Evolutionary conservation across 75 land plant species (phyloP).

Genomic region (Selaginella tamariscina): DNA sequence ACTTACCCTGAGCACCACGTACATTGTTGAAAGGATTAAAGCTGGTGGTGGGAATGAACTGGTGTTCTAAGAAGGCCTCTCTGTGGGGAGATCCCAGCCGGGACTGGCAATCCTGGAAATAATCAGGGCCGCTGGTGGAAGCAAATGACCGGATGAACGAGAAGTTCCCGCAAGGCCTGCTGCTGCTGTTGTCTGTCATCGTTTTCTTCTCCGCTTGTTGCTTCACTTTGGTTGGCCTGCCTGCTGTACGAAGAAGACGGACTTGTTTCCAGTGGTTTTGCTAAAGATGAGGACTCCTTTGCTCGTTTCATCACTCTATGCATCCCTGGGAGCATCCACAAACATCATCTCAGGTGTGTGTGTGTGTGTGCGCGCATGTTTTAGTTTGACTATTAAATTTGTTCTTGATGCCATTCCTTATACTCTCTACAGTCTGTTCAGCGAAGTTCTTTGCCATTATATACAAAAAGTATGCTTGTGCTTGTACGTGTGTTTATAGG

Average conservation of each 20-base stretch:
- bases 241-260: slow-evolving; percentile 29
- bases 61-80: not conserved
- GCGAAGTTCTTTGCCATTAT: too few relatives aligned
- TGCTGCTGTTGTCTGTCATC: not conserved
- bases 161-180: not conserved
- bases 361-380: not conserved
- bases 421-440: too few relatives aligned
- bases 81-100: not conserved
- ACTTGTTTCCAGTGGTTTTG: slow-evolving; percentile 18
- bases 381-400: too few relatives aligned
- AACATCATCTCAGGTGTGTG: not conserved
- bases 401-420: too few relatives aligned
- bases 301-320: slow-evolving; percentile 9
- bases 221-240: slow-evolving; percentile 9
- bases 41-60: not conserved
- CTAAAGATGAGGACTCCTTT: not conserved
- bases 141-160: not conserved
- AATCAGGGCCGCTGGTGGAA: not conserved
- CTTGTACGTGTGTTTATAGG: too few relatives aligned
- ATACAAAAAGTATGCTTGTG: too few relatives aligned
- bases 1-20: too few relatives aligned
- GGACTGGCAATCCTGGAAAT: not conserved
- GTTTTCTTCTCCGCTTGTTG: not conserved
- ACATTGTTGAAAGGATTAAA: too few relatives aligned
- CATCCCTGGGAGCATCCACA: not conserved